Conservation (phyloP, 305 asterid genomes). For the Fraxinus albicans region DNA sequence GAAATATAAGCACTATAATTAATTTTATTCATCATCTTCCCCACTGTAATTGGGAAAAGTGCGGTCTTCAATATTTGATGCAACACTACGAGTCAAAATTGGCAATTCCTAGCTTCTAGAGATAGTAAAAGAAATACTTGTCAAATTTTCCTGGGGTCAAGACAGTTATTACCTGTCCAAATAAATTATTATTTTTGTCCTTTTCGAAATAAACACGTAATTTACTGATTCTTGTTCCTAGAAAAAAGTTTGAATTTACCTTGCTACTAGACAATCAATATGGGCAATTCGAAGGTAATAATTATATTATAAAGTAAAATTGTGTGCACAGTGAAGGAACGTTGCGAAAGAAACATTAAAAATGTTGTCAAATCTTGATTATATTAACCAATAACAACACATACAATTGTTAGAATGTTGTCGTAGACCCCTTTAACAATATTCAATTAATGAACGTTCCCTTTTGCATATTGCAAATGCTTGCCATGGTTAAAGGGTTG, state of each 20-base stretch:
- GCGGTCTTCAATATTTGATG: neutral
- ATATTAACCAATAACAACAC: too few relatives aligned
- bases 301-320: too few relatives aligned
- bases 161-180: constrained; percentile 19
- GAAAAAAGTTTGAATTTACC: neutral
- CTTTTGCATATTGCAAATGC: neutral
- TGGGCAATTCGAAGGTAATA: neutral
- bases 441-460: too few relatives aligned
- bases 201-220: constrained; percentile 26
- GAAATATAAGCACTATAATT: too few relatives aligned
- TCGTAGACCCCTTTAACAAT: too few relatives aligned
- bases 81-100: constrained; percentile 17
- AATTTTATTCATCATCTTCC: neutral
- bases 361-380: too few relatives aligned
- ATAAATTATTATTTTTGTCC: constrained; percentile 29
- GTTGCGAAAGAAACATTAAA: too few relatives aligned
- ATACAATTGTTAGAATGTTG: too few relatives aligned
- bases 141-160: constrained; percentile 17
- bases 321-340: neutral
- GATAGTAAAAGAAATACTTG: constrained; percentile 22
- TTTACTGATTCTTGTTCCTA: constrained; percentile 28
- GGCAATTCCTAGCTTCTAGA: constrained; percentile 32
- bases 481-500: neutral
- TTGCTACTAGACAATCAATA: constrained; percentile 2
- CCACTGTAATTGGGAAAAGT: neutral